phyloP scores from a whole-genome alignment of 768 basidiomycete genomes.

The Grammothele lineata region DNA sequence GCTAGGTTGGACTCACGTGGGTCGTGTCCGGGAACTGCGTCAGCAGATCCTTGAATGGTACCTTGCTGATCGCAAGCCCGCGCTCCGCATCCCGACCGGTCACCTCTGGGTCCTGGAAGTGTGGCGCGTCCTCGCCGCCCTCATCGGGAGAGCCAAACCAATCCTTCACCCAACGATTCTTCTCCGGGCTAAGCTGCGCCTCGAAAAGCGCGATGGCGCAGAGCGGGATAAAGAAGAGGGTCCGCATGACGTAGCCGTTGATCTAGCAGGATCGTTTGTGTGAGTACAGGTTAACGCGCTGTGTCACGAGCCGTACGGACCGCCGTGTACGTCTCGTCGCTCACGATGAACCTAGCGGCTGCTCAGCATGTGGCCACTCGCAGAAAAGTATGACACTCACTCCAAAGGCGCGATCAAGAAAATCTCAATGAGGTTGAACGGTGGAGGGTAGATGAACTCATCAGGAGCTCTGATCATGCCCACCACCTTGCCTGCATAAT shows the following conservation, averaged over 20 bases:
- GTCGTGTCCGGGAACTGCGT: constrained; percentile 69
- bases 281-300: background rate
- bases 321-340: constrained; percentile 52
- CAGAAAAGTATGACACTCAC: constrained; percentile 40
- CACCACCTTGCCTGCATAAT: constrained; percentile 85
- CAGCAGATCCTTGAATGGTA: constrained; percentile 65
- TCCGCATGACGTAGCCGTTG: constrained; percentile 74
- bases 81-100: constrained; percentile 47
- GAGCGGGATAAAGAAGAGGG: constrained; percentile 81
- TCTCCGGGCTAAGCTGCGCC: constrained; percentile 44
- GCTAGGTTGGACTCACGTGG: constrained; percentile 44
- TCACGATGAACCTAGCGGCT: constrained; percentile 33
- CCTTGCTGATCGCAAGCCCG: constrained; percentile 64
- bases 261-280: constrained; percentile 36
- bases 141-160: constrained; percentile 65
- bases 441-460: constrained; percentile 83
- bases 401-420: constrained; percentile 82
- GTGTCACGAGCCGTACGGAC: constrained; percentile 33
- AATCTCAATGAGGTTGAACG: constrained; percentile 85
- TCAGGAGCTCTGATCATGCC: constrained; percentile 85
- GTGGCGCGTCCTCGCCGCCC: constrained; percentile 50
- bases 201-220: constrained; percentile 73
- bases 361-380: background rate
- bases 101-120: constrained; percentile 55
- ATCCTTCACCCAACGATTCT: constrained; percentile 58